Evolutionary conservation across 352 stramenopile species (phyloP).

Genomic region (Phytophthora cryptogea): DNA sequence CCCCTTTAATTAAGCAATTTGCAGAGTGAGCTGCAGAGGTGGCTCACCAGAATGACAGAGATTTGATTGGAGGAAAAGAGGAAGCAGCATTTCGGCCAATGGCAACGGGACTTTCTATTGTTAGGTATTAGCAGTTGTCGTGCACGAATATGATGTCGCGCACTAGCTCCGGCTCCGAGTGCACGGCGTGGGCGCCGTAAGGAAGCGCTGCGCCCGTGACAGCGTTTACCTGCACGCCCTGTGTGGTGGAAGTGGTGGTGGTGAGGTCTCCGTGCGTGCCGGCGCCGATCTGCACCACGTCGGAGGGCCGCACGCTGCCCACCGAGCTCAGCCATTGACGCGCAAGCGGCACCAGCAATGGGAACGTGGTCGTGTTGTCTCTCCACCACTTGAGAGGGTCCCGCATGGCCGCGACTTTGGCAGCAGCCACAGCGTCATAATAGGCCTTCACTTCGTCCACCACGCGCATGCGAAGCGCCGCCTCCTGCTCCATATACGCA

Average conservation of each 20-base stretch:
- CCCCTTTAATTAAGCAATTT: constrained; percentile 11
- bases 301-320: constrained; percentile 41
- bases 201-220: constrained; percentile 20
- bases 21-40: constrained; percentile 12
- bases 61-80: constrained; percentile 21
- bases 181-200: constrained; percentile 28
- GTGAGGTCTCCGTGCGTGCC: constrained; percentile 16
- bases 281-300: constrained; percentile 26
- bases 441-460: constrained; percentile 46
- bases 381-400: constrained; percentile 54
- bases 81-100: constrained; percentile 12
- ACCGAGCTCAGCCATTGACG: constrained; percentile 52
- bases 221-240: constrained; percentile 21
- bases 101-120: constrained; percentile 3
- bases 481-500: constrained; percentile 41
- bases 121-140: constrained; percentile 53
- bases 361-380: constrained; percentile 39
- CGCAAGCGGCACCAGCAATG: constrained; percentile 47
- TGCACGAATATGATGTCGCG: constrained; percentile 56
- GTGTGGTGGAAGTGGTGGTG: constrained; percentile 13
- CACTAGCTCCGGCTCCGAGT: constrained; percentile 52
- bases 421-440: constrained; percentile 39
- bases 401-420: constrained; percentile 43
- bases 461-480: constrained; percentile 34
- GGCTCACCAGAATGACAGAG: constrained; percentile 14